phyloP scores from a whole-genome alignment of 1,139 yeast genomes.

The Pichia cactophila region DNA sequence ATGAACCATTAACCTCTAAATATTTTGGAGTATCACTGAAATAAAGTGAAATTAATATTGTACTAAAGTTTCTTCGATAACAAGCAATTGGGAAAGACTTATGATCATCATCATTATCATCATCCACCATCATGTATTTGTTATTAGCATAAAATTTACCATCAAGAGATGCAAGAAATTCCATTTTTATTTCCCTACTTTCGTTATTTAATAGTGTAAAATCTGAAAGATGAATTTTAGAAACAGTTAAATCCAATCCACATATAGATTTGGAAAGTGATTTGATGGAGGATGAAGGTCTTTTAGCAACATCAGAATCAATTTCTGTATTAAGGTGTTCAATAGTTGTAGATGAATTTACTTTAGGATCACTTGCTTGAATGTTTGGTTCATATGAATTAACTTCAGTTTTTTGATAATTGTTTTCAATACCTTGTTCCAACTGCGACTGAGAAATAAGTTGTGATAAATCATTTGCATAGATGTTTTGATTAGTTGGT shows the following conservation, averaged over 20 bases:
- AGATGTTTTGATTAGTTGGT: neutral
- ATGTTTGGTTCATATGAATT: too few relatives aligned
- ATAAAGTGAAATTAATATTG: constrained; percentile 10
- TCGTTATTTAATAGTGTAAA: neutral
- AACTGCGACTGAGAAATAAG: too few relatives aligned
- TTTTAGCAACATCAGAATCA: too few relatives aligned
- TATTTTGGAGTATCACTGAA: constrained; percentile 9
- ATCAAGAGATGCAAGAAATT: constrained; percentile 15
- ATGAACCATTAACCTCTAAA: neutral
- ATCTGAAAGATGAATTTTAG: neutral
- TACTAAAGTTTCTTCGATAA: constrained; percentile 23
- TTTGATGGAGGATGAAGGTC: neutral
- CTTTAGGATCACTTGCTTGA: too few relatives aligned
- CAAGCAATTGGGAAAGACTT: constrained; percentile 19
- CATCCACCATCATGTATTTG: constrained; percentile 6
- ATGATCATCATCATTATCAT: neutral
- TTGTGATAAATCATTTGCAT: neutral
- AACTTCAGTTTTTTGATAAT: too few relatives aligned
- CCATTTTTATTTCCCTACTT: neutral
- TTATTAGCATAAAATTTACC: constrained; percentile 21
- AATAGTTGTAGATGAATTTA: too few relatives aligned
- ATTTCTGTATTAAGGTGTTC: too few relatives aligned
- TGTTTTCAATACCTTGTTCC: too few relatives aligned
- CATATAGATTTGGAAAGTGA: neutral
- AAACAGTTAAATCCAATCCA: neutral